These are phyloP conservation scores for Brassica incana DNA, from an alignment of 345 rosid genomes.

Conservation along the genomic window DNA sequence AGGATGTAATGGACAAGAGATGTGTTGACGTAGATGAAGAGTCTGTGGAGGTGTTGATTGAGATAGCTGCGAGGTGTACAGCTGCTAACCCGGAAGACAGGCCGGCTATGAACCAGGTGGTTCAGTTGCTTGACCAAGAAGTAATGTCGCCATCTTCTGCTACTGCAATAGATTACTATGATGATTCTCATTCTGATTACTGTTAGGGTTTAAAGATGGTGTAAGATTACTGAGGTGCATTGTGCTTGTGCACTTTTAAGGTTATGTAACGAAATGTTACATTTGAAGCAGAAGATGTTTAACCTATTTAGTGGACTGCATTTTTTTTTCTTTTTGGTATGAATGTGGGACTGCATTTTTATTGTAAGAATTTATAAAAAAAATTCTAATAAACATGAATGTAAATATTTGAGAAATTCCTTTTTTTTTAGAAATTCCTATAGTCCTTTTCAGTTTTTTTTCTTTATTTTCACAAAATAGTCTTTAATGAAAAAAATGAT, in stretches of 20 bases:
- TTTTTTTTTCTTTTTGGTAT: neutral
- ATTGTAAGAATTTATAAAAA: too few species aligned
- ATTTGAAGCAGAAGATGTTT: neutral
- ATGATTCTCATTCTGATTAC: conserved; percentile 82
- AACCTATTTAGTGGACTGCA: neutral
- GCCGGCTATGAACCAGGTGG: conserved; percentile 83
- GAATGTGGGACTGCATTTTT: too few species aligned
- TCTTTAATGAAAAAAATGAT: too few species aligned
- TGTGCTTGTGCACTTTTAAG: conserved; percentile 16
- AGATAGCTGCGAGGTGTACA: conserved; percentile 80
- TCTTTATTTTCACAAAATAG: too few species aligned
- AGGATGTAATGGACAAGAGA: conserved; percentile 67
- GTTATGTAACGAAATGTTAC: neutral
- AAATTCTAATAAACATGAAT: too few species aligned
- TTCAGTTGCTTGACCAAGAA: conserved; percentile 91
- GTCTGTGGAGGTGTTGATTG: conserved; percentile 75
- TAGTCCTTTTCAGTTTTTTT: too few species aligned
- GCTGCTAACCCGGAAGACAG: conserved; percentile 75
- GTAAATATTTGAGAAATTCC: too few species aligned
- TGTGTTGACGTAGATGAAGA: conserved; percentile 63
- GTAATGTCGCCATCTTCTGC: conserved; percentile 80
- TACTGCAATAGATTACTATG: conserved; percentile 72
- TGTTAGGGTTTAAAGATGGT: conserved; percentile 37
- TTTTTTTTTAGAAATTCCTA: too few species aligned
- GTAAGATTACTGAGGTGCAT: conserved; percentile 21